Conservation (phyloP, 2,329 filamentous ascomycete genomes). For the Cordyceps pruinosa region DNA sequence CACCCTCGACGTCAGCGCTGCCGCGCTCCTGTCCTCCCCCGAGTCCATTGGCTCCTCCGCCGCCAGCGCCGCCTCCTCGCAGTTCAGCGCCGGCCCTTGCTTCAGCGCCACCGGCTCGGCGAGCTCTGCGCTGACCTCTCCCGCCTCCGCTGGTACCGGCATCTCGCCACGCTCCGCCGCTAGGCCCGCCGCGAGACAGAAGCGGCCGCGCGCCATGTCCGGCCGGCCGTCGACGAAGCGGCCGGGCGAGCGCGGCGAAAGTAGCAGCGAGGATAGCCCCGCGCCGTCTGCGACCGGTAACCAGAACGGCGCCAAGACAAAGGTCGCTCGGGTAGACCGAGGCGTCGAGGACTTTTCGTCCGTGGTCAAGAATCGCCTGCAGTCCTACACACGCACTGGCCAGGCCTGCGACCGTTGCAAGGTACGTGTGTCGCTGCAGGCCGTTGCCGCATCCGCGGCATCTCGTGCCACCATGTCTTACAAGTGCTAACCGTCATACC, state of each 20-base stretch:
- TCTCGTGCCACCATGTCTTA: neutral
- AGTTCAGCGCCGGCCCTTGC: constrained; percentile 4
- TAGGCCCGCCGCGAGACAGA: neutral
- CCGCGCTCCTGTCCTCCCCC: constrained; percentile 4
- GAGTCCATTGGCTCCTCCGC: constrained; percentile 1
- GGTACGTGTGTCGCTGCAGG: constrained; percentile 2
- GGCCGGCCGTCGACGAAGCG: constrained; percentile 27
- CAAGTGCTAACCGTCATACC: constrained; percentile 7
- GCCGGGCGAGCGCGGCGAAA: constrained; percentile 33
- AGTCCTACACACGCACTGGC: constrained; percentile 51
- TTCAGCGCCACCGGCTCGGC: constrained; percentile 9
- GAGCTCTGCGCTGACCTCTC: constrained; percentile 4
- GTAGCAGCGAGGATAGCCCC: constrained; percentile 27
- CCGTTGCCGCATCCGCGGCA: neutral
- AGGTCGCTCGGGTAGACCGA: constrained; percentile 43
- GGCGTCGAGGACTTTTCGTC: constrained; percentile 45
- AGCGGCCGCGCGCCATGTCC: constrained; percentile 3
- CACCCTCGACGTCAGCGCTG: constrained; percentile 9
- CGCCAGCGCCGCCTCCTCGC: neutral
- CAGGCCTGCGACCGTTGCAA: constrained; percentile 16
- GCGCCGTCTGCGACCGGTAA: constrained; percentile 12
- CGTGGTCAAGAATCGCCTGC: constrained; percentile 49
- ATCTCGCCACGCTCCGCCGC: constrained; percentile 8
- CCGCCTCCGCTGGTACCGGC: constrained; percentile 1
- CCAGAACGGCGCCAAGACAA: constrained; percentile 32